These are phyloP conservation scores for Pythium brassicae DNA, from an alignment of 352 stramenopile genomes.

Conservation along the genomic window DNA sequence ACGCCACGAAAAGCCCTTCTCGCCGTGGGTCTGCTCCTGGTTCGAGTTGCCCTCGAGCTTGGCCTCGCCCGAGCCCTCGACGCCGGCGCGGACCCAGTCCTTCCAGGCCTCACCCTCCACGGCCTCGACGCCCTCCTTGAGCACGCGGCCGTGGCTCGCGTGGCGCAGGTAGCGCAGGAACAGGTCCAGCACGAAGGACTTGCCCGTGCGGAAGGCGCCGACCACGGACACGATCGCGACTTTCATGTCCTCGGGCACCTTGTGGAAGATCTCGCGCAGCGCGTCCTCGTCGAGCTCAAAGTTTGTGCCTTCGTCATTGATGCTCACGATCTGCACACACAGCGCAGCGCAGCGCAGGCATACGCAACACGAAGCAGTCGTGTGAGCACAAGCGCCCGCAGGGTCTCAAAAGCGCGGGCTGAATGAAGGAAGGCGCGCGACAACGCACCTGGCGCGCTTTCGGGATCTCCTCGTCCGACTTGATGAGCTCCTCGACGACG, in stretches of 20 bases:
- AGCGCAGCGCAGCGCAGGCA: no score
- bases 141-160: slow-evolving; percentile 44
- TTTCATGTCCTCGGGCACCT: slow-evolving; percentile 91
- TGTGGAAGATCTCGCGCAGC: slow-evolving; percentile 68
- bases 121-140: slow-evolving; percentile 43
- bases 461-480: slow-evolving; percentile 17
- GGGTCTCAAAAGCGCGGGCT: no score
- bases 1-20: slow-evolving; percentile 95
- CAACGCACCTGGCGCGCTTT: slow-evolving; percentile 15
- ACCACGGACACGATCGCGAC: slow-evolving; percentile 98
- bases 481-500: slow-evolving; percentile 16
- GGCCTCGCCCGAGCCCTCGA: slow-evolving; percentile 40
- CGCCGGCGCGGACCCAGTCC: slow-evolving; percentile 56
- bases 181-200: slow-evolving; percentile 97
- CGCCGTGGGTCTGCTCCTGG: slow-evolving; percentile 65
- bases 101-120: slow-evolving; percentile 46
- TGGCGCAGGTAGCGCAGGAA: slow-evolving; percentile 96
- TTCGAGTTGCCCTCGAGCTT: slow-evolving; percentile 86
- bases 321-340: slow-evolving; percentile 84
- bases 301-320: slow-evolving; percentile 85
- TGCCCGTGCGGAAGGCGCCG: slow-evolving; percentile 98
- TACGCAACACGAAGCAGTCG: neutral
- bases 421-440: neutral
- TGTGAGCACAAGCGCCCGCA: neutral
- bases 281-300: slow-evolving; percentile 76